These are phyloP conservation scores for Ceratocystiopsis sp. DNA, from an alignment of 2,329 filamentous ascomycete genomes.

Conservation along the genomic window DNA sequence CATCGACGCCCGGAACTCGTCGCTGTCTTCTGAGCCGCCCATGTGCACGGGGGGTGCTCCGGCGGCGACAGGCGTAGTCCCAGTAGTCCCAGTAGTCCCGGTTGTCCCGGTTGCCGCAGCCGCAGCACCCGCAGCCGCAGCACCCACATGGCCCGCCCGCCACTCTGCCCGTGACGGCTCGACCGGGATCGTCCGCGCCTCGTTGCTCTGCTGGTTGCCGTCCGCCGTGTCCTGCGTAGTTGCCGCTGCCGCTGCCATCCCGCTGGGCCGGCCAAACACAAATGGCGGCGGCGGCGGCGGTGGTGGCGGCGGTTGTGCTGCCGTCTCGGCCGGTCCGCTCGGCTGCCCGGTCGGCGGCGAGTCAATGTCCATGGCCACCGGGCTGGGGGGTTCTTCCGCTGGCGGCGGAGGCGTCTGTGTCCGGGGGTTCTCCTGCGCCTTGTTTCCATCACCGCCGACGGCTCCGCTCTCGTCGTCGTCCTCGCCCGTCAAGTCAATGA, in stretches of 20 bases:
- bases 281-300: slow-evolving; percentile 8
- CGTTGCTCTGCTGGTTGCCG: slow-evolving; percentile 12
- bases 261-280: too few relatives aligned
- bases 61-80: neutral
- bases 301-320: slow-evolving; percentile 7
- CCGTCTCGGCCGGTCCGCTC: slow-evolving; percentile 4
- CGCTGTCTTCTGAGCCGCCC: slow-evolving; percentile 37
- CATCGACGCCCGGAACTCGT: slow-evolving; percentile 36
- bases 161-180: slow-evolving; percentile 43
- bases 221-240: too few relatives aligned
- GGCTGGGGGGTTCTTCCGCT: slow-evolving; percentile 22
- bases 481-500: slow-evolving; percentile 19
- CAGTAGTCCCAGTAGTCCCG: slow-evolving; percentile 8
- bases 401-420: slow-evolving; percentile 9
- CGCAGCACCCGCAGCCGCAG: neutral
- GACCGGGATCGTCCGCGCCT: slow-evolving; percentile 35
- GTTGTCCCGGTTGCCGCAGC: slow-evolving; percentile 11
- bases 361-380: slow-evolving; percentile 51
- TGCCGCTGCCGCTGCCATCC: too few relatives aligned
- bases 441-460: slow-evolving; percentile 27
- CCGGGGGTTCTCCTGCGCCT: slow-evolving; percentile 13
- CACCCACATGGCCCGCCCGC: slow-evolving; percentile 32
- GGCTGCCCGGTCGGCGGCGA: slow-evolving; percentile 22
- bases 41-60: slow-evolving; percentile 12
- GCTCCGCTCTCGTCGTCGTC: slow-evolving; percentile 17